Conservation (phyloP, 768 basidiomycete species). For the Leccinum incarnatum region DNA sequence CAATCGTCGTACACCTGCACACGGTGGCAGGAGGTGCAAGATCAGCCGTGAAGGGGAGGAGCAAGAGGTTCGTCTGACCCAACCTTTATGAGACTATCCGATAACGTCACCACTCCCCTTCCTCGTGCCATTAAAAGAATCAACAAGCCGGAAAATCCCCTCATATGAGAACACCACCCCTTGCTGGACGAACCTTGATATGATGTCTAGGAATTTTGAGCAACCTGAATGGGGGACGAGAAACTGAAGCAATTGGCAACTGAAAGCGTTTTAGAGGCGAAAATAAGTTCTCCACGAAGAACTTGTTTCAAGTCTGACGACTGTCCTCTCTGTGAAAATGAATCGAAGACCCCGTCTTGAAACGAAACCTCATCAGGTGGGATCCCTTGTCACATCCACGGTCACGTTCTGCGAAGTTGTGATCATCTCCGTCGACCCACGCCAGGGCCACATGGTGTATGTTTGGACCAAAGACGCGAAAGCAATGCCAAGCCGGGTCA, state of each 20-base stretch:
- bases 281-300: not conserved
- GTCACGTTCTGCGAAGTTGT: constrained; percentile 2
- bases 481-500: constrained; percentile 2
- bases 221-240: not conserved
- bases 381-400: constrained; percentile 4
- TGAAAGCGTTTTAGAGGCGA: not conserved
- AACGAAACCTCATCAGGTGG: not conserved
- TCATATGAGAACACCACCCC: constrained; percentile 15
- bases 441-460: not conserved
- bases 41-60: constrained; percentile 6
- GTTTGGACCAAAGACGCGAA: not conserved
- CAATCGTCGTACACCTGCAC: constrained; percentile 23
- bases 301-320: not conserved
- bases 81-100: constrained; percentile 24
- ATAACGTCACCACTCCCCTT: constrained; percentile 11
- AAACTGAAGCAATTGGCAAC: not conserved
- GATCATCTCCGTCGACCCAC: constrained; percentile 27
- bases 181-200: not conserved
- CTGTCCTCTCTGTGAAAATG: not conserved
- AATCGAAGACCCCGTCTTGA: not conserved
- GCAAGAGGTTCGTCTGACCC: constrained; percentile 2
- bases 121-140: constrained; percentile 29
- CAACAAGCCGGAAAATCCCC: constrained; percentile 22
- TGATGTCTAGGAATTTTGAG: not conserved
- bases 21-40: constrained; percentile 16